Conservation (phyloP, 2,329 filamentous ascomycete species). For the Claviceps purpurea region DNA sequence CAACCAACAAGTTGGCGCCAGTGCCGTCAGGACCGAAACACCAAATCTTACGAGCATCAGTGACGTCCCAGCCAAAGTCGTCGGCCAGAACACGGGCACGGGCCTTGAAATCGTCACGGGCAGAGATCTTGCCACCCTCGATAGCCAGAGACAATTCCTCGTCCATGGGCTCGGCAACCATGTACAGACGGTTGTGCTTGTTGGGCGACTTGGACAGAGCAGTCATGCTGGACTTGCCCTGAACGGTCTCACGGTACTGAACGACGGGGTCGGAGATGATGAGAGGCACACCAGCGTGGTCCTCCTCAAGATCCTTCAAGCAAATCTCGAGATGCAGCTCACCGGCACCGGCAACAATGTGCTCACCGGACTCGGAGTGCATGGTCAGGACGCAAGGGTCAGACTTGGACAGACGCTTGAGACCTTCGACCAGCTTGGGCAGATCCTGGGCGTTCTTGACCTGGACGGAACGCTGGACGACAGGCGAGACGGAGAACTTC, state of each 20-base stretch:
- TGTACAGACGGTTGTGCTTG: slow-evolving; percentile 99
- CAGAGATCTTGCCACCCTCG: slow-evolving; percentile 79
- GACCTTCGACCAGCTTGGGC: slow-evolving; percentile 98
- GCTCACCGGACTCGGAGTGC: slow-evolving; percentile 89
- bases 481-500: slow-evolving; percentile 99
- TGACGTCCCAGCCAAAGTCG: slow-evolving; percentile 98
- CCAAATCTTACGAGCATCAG: slow-evolving; percentile 99
- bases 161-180: slow-evolving; percentile 76
- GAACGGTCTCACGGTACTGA: slow-evolving; percentile 95
- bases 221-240: slow-evolving; percentile 74
- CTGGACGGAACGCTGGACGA: slow-evolving; percentile 96
- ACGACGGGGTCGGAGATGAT: slow-evolving; percentile 97
- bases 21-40: slow-evolving; percentile 97
- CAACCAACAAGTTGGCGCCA: slow-evolving; percentile 95
- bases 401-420: slow-evolving; percentile 99
- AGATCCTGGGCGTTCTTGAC: slow-evolving; percentile 99
- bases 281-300: slow-evolving; percentile 97
- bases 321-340: slow-evolving; percentile 99
- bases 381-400: slow-evolving; percentile 93
- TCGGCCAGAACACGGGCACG: slow-evolving; percentile 94
- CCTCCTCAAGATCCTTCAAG: slow-evolving; percentile 98
- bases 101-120: slow-evolving; percentile 97
- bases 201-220: slow-evolving; percentile 99
- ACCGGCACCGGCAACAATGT: slow-evolving; percentile 97
- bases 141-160: slow-evolving; percentile 90